phyloP scores from a whole-genome alignment of 78 protist genomes.

The Dictyostelium brefeldianum region DNA sequence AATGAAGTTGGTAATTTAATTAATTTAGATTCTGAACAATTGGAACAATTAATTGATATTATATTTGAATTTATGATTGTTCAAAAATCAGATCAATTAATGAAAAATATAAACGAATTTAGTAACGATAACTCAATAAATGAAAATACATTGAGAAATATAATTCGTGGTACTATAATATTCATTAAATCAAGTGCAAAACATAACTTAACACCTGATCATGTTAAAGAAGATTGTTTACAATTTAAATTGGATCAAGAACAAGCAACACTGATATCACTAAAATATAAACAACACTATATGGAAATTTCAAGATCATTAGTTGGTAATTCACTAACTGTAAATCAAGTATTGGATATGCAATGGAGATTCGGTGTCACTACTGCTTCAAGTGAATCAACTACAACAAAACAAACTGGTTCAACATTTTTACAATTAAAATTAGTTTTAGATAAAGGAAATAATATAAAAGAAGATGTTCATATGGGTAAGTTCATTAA shows the following conservation, averaged over 20 bases:
- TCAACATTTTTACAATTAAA: constrained; percentile 79
- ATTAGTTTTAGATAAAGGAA: constrained; percentile 75
- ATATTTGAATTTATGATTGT: constrained; percentile 50
- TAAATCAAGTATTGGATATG: constrained; percentile 83
- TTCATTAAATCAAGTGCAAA: constrained; percentile 57
- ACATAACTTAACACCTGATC: constrained; percentile 35
- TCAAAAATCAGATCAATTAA: constrained; percentile 44
- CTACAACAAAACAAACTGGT: constrained; percentile 1
- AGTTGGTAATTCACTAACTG: constrained; percentile 68
- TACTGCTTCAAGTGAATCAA: constrained; percentile 36
- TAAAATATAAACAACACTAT: constrained; percentile 62
- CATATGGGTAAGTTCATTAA: constrained; percentile 54
- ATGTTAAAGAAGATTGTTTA: constrained; percentile 59
- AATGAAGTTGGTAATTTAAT: constrained; percentile 70
- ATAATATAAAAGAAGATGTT: constrained; percentile 76
- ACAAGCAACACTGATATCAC: constrained; percentile 40
- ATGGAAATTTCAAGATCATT: constrained; percentile 78
- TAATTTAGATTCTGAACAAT: constrained; percentile 14
- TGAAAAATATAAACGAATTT: neutral
- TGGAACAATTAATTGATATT: constrained; percentile 40
- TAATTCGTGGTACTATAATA: constrained; percentile 41
- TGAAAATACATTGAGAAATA: constrained; percentile 64
- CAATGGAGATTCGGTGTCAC: constrained; percentile 87
- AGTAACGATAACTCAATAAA: constrained; percentile 32
- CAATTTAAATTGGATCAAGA: constrained; percentile 54